phyloP scores from a whole-genome alignment of 176 grass and related monocot genomes.

The Musa schizocarpa region DNA sequence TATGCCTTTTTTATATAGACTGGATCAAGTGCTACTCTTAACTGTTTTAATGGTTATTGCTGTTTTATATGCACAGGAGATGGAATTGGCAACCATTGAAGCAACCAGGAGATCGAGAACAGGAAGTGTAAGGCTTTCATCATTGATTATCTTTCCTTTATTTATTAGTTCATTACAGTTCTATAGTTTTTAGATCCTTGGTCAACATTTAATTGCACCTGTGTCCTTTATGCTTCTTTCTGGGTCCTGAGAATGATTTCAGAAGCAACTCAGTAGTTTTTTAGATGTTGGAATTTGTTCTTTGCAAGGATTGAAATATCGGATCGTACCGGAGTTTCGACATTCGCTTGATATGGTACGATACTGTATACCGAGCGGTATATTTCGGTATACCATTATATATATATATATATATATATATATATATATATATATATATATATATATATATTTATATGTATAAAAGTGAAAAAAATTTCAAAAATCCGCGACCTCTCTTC shows the following conservation, averaged over 20 bases:
- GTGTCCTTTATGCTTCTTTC: neutral
- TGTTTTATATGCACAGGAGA: conserved; percentile 49
- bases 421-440: too few species aligned
- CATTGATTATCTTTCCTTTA: conserved; percentile 14
- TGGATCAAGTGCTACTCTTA: neutral
- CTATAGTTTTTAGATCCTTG: conserved; percentile 4
- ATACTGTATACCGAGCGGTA: too few species aligned
- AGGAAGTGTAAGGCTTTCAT: conserved; percentile 56
- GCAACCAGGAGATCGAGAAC: conserved; percentile 67
- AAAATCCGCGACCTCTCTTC: too few species aligned
- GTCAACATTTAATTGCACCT: neutral
- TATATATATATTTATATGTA: too few species aligned
- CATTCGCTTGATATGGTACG: too few species aligned
- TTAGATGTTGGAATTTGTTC: neutral
- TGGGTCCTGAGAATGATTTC: neutral
- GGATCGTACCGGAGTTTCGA: too few species aligned
- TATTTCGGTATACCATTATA: too few species aligned
- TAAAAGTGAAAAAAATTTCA: too few species aligned
- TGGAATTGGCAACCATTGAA: conserved; percentile 73
- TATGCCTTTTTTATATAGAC: neutral
- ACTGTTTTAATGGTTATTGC: neutral
- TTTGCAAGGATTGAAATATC: too few species aligned
- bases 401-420: too few species aligned
- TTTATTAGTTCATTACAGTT: neutral
- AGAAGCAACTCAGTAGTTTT: too few species aligned